A percentile compares a stretch with the other conserved stretches of the same genome.
These are phyloP conservation scores for Hippophae tibetana DNA, from an alignment of 306 rosid species.

Conservation along the genomic window DNA sequence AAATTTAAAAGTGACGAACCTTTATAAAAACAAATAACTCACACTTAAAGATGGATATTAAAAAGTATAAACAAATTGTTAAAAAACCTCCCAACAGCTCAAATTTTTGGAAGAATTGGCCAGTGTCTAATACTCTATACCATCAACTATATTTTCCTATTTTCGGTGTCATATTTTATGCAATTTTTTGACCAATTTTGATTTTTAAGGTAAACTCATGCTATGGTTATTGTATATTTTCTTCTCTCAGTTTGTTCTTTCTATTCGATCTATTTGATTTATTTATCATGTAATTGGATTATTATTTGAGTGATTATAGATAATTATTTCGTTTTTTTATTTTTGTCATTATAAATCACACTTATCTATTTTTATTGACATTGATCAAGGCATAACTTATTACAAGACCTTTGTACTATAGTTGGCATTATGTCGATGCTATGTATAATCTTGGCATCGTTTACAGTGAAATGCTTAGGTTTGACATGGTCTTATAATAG, in stretches of 20 bases:
- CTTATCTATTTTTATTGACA: slow-evolving; percentile 24
- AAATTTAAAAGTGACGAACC: too few species aligned
- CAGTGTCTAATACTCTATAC: too few species aligned
- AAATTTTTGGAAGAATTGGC: too few species aligned
- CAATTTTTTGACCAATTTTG: background rate
- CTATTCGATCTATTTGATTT: background rate
- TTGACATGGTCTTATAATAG: slow-evolving; percentile 60
- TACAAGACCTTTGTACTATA: slow-evolving; percentile 88
- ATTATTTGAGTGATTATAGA: background rate
- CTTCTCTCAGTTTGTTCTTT: background rate
- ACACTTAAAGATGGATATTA: too few species aligned
- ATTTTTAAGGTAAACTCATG: background rate
- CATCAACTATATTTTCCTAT: background rate
- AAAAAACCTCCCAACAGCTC: too few species aligned
- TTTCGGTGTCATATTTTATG: background rate
- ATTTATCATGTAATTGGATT: background rate
- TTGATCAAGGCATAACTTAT: slow-evolving; percentile 71
- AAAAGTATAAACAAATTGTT: too few species aligned
- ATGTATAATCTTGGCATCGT: slow-evolving; percentile 99
- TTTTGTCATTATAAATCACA: background rate
- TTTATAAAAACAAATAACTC: too few species aligned
- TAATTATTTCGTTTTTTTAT: background rate
- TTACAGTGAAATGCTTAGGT: slow-evolving; percentile 96
- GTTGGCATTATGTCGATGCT: slow-evolving; percentile 99
- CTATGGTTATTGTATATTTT: background rate